Conservation (phyloP, 345 rosid genomes). For the Boechera divaricarpa region DNA sequence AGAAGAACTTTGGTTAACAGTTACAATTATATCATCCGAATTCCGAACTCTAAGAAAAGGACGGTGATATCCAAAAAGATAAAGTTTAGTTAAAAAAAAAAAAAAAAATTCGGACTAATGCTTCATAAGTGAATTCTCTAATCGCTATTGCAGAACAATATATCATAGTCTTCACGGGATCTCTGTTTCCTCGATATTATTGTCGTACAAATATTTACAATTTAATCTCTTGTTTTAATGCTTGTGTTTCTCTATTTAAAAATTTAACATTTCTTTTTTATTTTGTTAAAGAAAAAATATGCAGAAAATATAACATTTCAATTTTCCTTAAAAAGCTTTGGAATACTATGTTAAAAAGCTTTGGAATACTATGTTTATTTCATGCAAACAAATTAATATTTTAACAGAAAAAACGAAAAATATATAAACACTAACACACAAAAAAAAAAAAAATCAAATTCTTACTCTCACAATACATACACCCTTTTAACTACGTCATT, state of each 20-base stretch:
- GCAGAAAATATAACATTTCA: not conserved
- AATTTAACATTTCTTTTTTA: not conserved
- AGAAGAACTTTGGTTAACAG: not conserved
- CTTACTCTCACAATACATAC: too few species aligned
- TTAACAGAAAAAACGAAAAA: too few species aligned
- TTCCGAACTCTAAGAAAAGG: too few species aligned
- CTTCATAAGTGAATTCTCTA: slow-evolving; percentile 3
- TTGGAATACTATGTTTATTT: too few species aligned
- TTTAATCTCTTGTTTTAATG: not conserved
- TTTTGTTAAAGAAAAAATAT: too few species aligned
- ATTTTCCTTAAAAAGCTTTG: not conserved
- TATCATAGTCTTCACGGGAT: slow-evolving; percentile 11
- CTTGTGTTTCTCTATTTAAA: not conserved
- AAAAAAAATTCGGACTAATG: not conserved
- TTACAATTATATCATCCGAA: not conserved
- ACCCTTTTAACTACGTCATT: too few species aligned
- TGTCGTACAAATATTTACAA: not conserved
- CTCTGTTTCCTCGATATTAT: slow-evolving; percentile 4
- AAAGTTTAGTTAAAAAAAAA: not conserved
- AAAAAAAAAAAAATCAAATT: too few species aligned
- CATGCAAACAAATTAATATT: too few species aligned
- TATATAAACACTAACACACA: too few species aligned
- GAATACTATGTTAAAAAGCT: too few species aligned
- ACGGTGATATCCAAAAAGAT: not conserved
- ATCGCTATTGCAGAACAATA: not conserved